These are phyloP conservation scores for Fonsecaea pedrosoi DNA, from an alignment of 2,329 filamentous ascomycete species.

Conservation along the genomic window DNA sequence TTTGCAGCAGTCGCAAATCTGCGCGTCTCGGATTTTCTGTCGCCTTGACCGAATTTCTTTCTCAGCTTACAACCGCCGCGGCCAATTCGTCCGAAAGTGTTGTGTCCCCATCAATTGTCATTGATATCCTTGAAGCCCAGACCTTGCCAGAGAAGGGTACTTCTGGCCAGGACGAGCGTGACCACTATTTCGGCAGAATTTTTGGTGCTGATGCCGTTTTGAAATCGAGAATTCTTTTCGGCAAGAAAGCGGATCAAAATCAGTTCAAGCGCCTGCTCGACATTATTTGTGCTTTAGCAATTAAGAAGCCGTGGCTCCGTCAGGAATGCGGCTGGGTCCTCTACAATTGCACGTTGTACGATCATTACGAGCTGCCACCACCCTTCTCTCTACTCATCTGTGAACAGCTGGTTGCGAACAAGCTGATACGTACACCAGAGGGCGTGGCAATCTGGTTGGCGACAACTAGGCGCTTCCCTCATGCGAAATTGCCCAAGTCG, in stretches of 20 bases:
- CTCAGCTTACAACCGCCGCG: slow-evolving; percentile 66
- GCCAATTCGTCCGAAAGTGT: slow-evolving; percentile 45
- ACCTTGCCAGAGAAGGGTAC: slow-evolving; percentile 60
- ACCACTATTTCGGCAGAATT: slow-evolving; percentile 82
- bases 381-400: slow-evolving; percentile 68
- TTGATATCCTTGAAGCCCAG: slow-evolving; percentile 60
- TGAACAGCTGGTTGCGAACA: slow-evolving; percentile 66
- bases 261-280: slow-evolving; percentile 69
- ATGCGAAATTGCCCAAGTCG: slow-evolving; percentile 69
- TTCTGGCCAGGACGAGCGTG: slow-evolving; percentile 77
- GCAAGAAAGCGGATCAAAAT: slow-evolving; percentile 56
- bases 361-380: background rate
- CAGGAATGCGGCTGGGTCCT: slow-evolving; percentile 86
- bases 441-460: slow-evolving; percentile 88
- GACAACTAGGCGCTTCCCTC: slow-evolving; percentile 68
- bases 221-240: slow-evolving; percentile 74
- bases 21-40: slow-evolving; percentile 88
- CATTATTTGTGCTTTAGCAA: slow-evolving; percentile 73
- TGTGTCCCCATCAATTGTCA: slow-evolving; percentile 48
- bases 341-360: slow-evolving; percentile 49
- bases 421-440: slow-evolving; percentile 80
- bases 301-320: slow-evolving; percentile 86
- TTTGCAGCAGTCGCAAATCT: slow-evolving; percentile 88
- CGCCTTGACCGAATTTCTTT: slow-evolving; percentile 80
- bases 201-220: slow-evolving; percentile 89